Evolutionary conservation across 164 flowering plant genomes (phyloP).

Genomic region (Echeveria elegans): DNA sequence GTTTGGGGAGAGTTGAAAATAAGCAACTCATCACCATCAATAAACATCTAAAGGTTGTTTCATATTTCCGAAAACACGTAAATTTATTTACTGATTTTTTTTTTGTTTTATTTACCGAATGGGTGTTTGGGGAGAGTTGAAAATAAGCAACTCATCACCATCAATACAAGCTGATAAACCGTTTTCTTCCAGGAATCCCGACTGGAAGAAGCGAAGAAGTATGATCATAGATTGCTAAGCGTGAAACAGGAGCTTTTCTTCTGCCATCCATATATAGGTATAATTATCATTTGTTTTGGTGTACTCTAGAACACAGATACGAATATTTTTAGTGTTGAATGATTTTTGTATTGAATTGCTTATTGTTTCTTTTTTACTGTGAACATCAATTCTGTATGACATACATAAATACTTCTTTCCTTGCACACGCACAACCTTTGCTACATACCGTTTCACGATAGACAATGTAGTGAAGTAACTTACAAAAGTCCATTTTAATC

Average conservation of each 20-base stretch:
- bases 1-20: too few relatives aligned
- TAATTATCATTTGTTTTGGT: not conserved
- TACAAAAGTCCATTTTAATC: too few relatives aligned
- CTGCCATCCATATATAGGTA: slow-evolving; percentile 90
- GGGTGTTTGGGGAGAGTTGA: too few relatives aligned
- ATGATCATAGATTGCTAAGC: slow-evolving; percentile 81
- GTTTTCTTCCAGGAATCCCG: slow-evolving; percentile 44
- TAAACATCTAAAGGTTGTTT: slow-evolving; percentile 66
- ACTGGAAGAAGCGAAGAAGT: slow-evolving; percentile 90
- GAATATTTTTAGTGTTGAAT: slow-evolving; percentile 7
- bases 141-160: not conserved
- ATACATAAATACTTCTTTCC: too few relatives aligned
- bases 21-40: not conserved
- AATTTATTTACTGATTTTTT: not conserved
- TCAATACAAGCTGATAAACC: not conserved
- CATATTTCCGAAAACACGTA: not conserved
- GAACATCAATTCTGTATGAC: too few relatives aligned
- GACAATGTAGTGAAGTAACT: too few relatives aligned
- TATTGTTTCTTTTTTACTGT: too few relatives aligned
- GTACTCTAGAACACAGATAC: not conserved
- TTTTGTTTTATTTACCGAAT: not conserved
- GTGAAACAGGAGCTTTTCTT: slow-evolving; percentile 94
- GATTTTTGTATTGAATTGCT: too few relatives aligned
- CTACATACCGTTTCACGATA: too few relatives aligned
- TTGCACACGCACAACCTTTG: too few relatives aligned